A percentile compares a stretch with the other conserved stretches of the same genome.
These are phyloP conservation scores for Heliocybe sulcata DNA, from an alignment of 1,284 basidiomycete genomes.

Conservation along the genomic window DNA sequence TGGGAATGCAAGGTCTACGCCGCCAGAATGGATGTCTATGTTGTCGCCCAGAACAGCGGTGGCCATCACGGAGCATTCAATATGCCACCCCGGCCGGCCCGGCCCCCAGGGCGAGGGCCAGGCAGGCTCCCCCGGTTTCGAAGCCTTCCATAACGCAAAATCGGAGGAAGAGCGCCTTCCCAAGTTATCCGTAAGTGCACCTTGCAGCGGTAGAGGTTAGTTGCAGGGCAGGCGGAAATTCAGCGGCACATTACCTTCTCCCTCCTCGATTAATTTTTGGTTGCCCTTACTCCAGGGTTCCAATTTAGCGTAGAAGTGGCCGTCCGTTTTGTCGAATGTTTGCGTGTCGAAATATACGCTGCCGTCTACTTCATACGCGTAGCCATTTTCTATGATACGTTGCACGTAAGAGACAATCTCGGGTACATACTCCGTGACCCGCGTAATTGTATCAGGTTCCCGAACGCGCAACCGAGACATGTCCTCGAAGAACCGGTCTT, in stretches of 20 bases:
- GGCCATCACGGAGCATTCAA: conserved; percentile 99
- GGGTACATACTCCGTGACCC: conserved; percentile 96
- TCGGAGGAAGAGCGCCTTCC: conserved; percentile 71
- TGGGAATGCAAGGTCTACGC: conserved; percentile 95
- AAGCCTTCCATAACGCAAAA: conserved; percentile 98
- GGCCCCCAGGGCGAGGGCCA: conserved; percentile 97
- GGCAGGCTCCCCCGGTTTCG: conserved; percentile 95
- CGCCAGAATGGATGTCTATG: conserved; percentile 98
- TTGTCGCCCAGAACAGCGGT: conserved; percentile 85
- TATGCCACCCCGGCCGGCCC: conserved; percentile 99
- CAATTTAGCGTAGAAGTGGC: conserved; percentile 88
- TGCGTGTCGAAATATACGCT: conserved; percentile 95
- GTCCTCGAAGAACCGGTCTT: conserved; percentile 85
- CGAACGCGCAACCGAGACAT: conserved; percentile 87
- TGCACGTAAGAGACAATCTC: conserved; percentile 92
- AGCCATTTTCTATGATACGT: conserved; percentile 84
- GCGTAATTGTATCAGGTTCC: conserved; percentile 86
- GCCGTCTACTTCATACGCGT: conserved; percentile 83
- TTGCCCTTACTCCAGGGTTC: conserved; percentile 96
- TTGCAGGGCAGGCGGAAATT: not conserved
- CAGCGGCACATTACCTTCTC: conserved; percentile 63
- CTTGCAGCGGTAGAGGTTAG: conserved; percentile 19
- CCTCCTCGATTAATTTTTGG: conserved; percentile 84
- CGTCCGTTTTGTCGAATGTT: conserved; percentile 73
- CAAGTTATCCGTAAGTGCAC: conserved; percentile 54